Evolutionary conservation across 257 asterid genomes (phyloP).

Genomic region (Nemophila menziesii): DNA sequence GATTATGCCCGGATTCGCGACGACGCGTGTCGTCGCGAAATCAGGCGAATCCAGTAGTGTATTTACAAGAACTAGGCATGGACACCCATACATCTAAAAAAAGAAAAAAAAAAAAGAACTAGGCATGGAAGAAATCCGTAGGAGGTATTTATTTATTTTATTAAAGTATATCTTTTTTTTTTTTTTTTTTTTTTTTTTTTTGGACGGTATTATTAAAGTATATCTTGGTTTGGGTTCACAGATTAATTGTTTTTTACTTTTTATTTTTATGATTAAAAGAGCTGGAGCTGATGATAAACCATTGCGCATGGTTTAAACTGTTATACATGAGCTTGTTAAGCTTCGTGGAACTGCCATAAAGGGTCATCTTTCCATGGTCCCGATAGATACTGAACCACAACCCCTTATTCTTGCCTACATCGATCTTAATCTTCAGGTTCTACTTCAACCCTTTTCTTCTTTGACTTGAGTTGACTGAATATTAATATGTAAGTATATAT

Average conservation of each 20-base stretch:
- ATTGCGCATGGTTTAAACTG: constrained; percentile 98
- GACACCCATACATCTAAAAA: no score
- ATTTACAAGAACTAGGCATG: no score
- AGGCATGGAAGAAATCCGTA: constrained; percentile 96
- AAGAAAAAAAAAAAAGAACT: no score
- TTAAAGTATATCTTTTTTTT: not conserved
- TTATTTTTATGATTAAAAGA: constrained; percentile 32
- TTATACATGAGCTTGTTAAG: constrained; percentile 95
- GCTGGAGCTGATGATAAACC: constrained; percentile 99
- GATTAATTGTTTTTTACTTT: constrained; percentile 6
- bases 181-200: no score
- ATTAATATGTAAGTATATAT: not conserved
- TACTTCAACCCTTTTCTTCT: not conserved
- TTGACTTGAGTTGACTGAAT: not conserved
- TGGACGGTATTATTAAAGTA: no score
- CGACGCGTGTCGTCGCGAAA: no score
- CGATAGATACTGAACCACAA: constrained; percentile 93
- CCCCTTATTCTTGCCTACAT: constrained; percentile 98
- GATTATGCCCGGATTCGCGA: no score
- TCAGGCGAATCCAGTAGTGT: no score
- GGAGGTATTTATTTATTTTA: constrained; percentile 48
- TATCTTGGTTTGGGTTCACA: no score
- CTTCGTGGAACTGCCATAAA: constrained; percentile 98
- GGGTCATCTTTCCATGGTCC: constrained; percentile 97
- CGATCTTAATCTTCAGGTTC: constrained; percentile 96